Conservation (phyloP, 768 basidiomycete species). For the Nidularia pulvinata region DNA sequence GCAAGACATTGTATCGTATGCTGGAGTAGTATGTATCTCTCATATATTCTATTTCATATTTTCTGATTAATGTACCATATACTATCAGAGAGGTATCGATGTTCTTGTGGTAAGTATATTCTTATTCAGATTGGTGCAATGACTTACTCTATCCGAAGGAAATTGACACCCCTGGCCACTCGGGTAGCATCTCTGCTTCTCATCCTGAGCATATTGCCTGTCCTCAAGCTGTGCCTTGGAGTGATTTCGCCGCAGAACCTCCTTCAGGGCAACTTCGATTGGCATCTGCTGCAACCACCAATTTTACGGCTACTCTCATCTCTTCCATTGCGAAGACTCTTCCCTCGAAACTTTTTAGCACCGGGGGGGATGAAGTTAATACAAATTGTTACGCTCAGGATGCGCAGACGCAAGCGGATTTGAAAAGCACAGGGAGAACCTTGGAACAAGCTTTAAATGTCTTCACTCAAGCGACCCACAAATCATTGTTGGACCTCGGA, state of each 20-base stretch:
- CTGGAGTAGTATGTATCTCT: constrained; percentile 53
- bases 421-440: constrained; percentile 49
- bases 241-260: constrained; percentile 66
- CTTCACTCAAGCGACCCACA: constrained; percentile 65
- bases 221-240: constrained; percentile 52
- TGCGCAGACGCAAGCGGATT: constrained; percentile 49
- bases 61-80: neutral
- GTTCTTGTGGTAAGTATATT: constrained; percentile 54
- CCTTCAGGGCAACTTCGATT: constrained; percentile 85
- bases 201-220: constrained; percentile 82
- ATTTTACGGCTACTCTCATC: constrained; percentile 60
- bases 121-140: neutral
- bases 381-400: constrained; percentile 66
- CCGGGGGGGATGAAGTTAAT: constrained; percentile 86
- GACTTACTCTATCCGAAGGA: constrained; percentile 41
- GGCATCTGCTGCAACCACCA: constrained; percentile 54
- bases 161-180: constrained; percentile 87
- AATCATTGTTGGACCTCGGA: constrained; percentile 45
- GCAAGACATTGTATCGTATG: constrained; percentile 59
- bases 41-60: neutral
- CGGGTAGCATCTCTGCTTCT: constrained; percentile 57
- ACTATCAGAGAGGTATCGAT: constrained; percentile 65
- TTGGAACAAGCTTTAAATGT: constrained; percentile 61
- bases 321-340: constrained; percentile 48
- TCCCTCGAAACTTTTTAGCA: constrained; percentile 65